Conservation (phyloP, 1,284 basidiomycete species). For the Limonomyces culmigenus region DNA sequence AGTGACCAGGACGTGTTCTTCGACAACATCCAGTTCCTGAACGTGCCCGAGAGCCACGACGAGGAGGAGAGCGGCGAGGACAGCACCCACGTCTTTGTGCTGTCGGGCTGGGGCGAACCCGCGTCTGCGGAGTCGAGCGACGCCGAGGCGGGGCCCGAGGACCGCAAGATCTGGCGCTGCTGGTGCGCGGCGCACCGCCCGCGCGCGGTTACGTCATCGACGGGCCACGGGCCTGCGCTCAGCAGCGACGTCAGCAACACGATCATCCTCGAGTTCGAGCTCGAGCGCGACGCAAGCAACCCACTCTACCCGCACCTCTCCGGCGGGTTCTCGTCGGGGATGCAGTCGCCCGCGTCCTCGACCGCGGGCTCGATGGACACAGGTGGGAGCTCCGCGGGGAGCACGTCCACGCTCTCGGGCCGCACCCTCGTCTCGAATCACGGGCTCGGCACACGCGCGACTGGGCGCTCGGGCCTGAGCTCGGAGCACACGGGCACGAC, state of each 20-base stretch:
- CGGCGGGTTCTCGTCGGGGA: conserved; percentile 7
- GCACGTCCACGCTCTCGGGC: not conserved
- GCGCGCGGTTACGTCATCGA: conserved; percentile 5
- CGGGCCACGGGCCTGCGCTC: conserved; percentile 1
- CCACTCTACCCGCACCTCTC: conserved; percentile 40
- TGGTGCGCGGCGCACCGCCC: conserved; percentile 75
- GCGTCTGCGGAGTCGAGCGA: conserved; percentile 24
- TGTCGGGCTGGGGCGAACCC: conserved; percentile 57
- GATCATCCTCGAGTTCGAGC: conserved; percentile 73
- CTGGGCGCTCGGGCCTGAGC: not conserved
- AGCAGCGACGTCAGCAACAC: conserved; percentile 13
- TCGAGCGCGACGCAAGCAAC: conserved; percentile 59
- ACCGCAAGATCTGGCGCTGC: conserved; percentile 54
- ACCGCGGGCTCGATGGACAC: not conserved
- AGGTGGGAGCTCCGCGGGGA: not conserved
- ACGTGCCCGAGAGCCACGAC: conserved; percentile 24
- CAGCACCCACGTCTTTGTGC: conserved; percentile 54
- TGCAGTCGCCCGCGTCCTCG: conserved; percentile 1
- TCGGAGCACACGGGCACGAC: not conserved
- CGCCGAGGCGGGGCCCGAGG: conserved; percentile 15
- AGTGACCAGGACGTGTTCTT: conserved; percentile 58
- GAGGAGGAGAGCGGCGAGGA: conserved; percentile 29
- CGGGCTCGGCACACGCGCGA: not conserved
- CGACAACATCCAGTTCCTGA: conserved; percentile 63
- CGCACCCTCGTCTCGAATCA: not conserved